Percentiles rank a stretch among this genome's conserved stretches.
Conservation (phyloP, 805 yeast species). For the Zygoascus ofunaensis region DNA sequence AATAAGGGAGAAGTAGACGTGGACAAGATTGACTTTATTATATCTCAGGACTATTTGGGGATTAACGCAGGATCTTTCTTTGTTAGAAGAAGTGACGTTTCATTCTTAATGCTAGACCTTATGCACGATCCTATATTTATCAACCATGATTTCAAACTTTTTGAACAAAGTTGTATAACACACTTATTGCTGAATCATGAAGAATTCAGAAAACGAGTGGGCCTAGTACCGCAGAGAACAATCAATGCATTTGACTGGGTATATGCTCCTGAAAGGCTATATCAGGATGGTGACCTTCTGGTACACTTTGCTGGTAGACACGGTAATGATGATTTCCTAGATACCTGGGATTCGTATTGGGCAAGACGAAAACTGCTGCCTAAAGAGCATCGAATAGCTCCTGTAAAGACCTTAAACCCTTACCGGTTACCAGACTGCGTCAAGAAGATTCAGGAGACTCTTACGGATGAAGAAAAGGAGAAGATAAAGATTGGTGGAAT, state of each 20-base stretch:
- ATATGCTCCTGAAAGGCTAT: constrained; percentile 2
- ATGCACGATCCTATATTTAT: constrained; percentile 23
- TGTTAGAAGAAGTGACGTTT: constrained; percentile 19
- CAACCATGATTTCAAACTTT: constrained; percentile 10
- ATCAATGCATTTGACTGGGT: constrained; percentile 21
- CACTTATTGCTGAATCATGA: constrained; percentile 14
- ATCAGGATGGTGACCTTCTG: constrained; percentile 22
- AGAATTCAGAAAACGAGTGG: constrained; percentile 19
- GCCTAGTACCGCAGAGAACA: constrained; percentile 25
- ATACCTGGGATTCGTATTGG: constrained; percentile 3
- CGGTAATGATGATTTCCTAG: not conserved
- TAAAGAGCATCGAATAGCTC: not conserved
- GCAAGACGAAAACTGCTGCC: not conserved
- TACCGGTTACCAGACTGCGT: too few species aligned
- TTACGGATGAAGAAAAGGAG: too few species aligned
- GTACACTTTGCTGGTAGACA: constrained; percentile 19
- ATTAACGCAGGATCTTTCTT: constrained; percentile 29
- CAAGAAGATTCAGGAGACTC: too few species aligned
- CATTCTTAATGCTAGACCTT: constrained; percentile 21
- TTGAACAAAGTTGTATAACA: constrained; percentile 23
- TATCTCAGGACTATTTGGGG: constrained; percentile 24
- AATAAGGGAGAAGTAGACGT: constrained; percentile 13
- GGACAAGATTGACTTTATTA: constrained; percentile 20
- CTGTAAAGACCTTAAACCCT: constrained; percentile 3
- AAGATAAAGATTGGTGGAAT: too few species aligned